Base-by-base conservation (phyloP, 2,329 filamentous ascomycete species). In the Salinomyces thailandicus region DNA sequence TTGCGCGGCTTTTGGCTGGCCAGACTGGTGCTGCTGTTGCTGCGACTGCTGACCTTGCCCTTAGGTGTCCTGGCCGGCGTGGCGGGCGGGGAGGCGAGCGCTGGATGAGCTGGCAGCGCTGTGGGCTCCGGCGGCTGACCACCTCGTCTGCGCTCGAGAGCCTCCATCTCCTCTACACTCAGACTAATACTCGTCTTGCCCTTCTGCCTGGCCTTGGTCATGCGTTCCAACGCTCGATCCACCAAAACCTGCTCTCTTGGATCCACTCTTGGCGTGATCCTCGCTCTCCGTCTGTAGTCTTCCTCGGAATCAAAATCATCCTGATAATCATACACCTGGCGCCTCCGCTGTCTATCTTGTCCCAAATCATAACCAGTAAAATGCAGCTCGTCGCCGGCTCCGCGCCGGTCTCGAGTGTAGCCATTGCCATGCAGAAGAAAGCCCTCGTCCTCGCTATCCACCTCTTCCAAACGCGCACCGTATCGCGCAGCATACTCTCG, bases 101-200 rank as follows among this genome's bases (percentile, higher is more conserved):
- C 48, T 28, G 42, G 31, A 42, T 36, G 29, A 18, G 22, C 9
- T 11, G 35, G 36, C 5, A 28, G 18, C 8, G 29, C 13, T 5
- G 15, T 12, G 7, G 35, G 49, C 46, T 53, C 48, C 43, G 42
- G 47, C 45, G 43, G 47, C 50, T 45, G 48, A 45, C 31, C 34
- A 33, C 42, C 38, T 34, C 41, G 43, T 41, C 50, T 50, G 49
- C 50, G 45, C 39, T 89, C 81, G 48, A 93, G 69, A 31, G 85
- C 86, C 43, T 79, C 81, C 49, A 94, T 67, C 59, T 95, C 87
- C 36, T 81, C 77, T 52, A 79, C 74, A 49, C 73, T 85, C 45
- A 96, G 71, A 56, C 79, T 81, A 38, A 95, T 84, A 39, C 93
- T 83, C 30, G 72, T 68, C 59, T 79, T 81, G 45, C 86, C 86